A percentile compares a stretch with the other conserved stretches of the same genome.
Conservation (phyloP, 2,329 filamentous ascomycete species). For the Magnaporthiopsis incrustans region DNA sequence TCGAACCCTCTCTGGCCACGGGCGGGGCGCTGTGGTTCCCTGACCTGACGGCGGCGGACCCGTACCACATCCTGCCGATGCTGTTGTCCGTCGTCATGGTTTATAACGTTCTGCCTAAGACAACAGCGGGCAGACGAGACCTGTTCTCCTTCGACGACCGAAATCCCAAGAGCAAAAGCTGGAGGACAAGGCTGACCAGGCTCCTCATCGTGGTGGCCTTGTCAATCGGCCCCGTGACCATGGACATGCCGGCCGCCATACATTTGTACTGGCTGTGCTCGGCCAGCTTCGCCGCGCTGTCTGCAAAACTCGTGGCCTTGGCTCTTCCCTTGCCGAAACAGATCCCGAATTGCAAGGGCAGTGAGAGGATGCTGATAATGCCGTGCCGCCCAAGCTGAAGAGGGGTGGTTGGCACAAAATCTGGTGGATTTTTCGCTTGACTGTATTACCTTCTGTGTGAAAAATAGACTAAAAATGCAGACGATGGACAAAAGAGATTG, state of each 20-base stretch:
- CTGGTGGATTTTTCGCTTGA: neutral
- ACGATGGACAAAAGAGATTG: slow-evolving; percentile 8
- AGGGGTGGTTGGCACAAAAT: neutral
- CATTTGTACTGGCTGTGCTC: slow-evolving; percentile 37
- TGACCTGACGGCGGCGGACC: slow-evolving; percentile 44
- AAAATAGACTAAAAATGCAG: neutral
- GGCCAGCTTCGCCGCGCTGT: slow-evolving; percentile 16
- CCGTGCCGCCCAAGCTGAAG: slow-evolving; percentile 2
- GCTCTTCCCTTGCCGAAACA: slow-evolving; percentile 18
- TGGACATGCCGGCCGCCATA: slow-evolving; percentile 31
- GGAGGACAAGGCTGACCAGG: slow-evolving; percentile 17
- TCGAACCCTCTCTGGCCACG: slow-evolving; percentile 29
- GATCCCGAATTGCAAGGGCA: slow-evolving; percentile 14
- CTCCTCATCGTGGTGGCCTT: slow-evolving; percentile 21
- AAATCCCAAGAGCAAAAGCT: neutral
- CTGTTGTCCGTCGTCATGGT: slow-evolving; percentile 28
- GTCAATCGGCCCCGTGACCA: slow-evolving; percentile 26
- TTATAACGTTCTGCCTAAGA: slow-evolving; percentile 24
- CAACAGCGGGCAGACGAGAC: neutral
- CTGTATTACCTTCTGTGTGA: neutral
- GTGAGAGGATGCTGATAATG: slow-evolving; percentile 11
- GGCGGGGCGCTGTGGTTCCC: slow-evolving; percentile 49
- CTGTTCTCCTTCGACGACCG: neutral
- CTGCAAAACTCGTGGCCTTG: slow-evolving; percentile 14
- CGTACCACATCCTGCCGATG: slow-evolving; percentile 39